A percentile compares a stretch with the other conserved stretches of the same genome.
phyloP scores from a whole-genome alignment of 2,329 filamentous ascomycete species.

The Pseudocercospora fijiensis region DNA sequence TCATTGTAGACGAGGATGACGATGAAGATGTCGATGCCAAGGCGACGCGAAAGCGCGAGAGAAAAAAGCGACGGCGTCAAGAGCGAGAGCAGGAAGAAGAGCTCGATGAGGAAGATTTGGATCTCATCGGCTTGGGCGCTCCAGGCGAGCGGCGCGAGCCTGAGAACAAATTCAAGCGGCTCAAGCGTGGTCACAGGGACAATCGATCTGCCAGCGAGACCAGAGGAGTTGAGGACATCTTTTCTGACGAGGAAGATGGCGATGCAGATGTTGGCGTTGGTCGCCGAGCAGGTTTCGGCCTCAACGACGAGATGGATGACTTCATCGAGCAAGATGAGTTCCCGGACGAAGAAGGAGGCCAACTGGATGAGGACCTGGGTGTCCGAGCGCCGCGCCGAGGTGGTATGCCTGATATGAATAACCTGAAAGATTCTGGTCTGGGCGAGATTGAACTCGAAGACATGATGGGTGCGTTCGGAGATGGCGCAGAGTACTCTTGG shows the following conservation, averaged over 20 bases:
- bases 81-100: constrained; percentile 78
- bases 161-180: constrained; percentile 89
- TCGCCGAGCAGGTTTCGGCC: constrained; percentile 44
- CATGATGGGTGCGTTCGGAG: constrained; percentile 93
- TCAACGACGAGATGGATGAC: constrained; percentile 77
- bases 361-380: constrained; percentile 80
- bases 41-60: constrained; percentile 58
- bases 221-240: constrained; percentile 84
- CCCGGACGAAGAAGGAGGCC: constrained; percentile 76
- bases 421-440: constrained; percentile 63
- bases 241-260: constrained; percentile 87
- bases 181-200: constrained; percentile 86
- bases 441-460: constrained; percentile 93
- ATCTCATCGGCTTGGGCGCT: constrained; percentile 83
- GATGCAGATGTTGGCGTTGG: constrained; percentile 50
- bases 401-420: constrained; percentile 69
- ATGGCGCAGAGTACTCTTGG: constrained; percentile 94
- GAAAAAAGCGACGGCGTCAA: constrained; percentile 74
- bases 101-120: constrained; percentile 92
- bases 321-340: constrained; percentile 97
- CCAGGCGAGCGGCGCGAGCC: constrained; percentile 64
- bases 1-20: constrained; percentile 93
- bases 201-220: constrained; percentile 61
- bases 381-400: constrained; percentile 77
- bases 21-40: constrained; percentile 71